A percentile compares a stretch with the other conserved stretches of the same genome.
Conservation (phyloP, 345 rosid genomes). For the Durio zibethinus region DNA sequence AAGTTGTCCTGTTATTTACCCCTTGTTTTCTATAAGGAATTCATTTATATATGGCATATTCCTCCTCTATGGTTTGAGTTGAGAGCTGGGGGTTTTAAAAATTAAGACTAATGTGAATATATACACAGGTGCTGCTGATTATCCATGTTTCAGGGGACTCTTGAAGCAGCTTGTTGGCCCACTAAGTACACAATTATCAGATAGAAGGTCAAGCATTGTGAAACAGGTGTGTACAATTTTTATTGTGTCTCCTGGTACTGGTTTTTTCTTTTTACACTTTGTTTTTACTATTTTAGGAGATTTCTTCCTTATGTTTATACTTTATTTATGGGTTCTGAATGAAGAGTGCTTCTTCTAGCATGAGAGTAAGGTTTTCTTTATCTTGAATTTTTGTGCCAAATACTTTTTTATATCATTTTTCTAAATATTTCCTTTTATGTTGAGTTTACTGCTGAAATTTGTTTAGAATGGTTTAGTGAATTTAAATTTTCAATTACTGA, state of each 20-base stretch:
- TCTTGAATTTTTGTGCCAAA: not conserved
- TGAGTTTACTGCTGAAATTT: not conserved
- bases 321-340: not conserved
- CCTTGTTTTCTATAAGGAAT: not conserved
- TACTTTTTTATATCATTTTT: not conserved
- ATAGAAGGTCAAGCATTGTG: constrained; percentile 93
- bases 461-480: not conserved
- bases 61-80: not conserved
- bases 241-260: not conserved
- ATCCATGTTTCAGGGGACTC: constrained; percentile 82
- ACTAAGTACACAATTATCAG: constrained; percentile 77
- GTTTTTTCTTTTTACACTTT: not conserved
- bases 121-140: constrained; percentile 75
- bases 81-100: not conserved
- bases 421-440: not conserved
- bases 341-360: not conserved
- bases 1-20: not conserved
- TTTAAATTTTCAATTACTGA: not conserved
- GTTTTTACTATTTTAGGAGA: not conserved
- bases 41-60: not conserved
- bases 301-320: not conserved
- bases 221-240: constrained; percentile 69
- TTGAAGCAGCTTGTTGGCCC: constrained; percentile 93
- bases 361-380: not conserved
- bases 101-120: not conserved